Evolutionary conservation across 2,329 filamentous ascomycete genomes (phyloP).

Genomic region (Neofusicoccum sp.): DNA sequence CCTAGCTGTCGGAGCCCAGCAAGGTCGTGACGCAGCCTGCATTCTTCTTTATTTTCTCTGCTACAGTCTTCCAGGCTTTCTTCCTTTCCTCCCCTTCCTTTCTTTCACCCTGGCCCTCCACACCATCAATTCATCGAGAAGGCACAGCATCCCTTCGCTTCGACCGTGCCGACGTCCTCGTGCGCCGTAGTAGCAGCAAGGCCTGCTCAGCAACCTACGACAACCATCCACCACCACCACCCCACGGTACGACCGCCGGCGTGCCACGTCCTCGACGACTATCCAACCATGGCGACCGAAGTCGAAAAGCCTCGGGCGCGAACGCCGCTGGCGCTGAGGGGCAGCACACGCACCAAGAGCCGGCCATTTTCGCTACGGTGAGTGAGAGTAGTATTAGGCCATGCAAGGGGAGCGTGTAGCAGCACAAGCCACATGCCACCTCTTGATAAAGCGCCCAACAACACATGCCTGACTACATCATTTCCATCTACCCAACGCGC

Average conservation of each 20-base stretch:
- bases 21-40: constrained; percentile 5
- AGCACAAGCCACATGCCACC: background rate
- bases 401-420: constrained; percentile 13
- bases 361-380: constrained; percentile 22
- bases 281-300: constrained; percentile 12
- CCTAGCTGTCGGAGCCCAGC: background rate
- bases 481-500: background rate
- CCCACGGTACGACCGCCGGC: background rate
- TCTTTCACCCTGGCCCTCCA: background rate
- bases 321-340: constrained; percentile 11
- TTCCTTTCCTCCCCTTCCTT: background rate
- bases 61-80: background rate
- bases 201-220: background rate
- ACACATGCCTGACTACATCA: too few relatives aligned
- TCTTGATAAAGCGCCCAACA: background rate
- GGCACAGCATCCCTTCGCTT: background rate
- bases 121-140: background rate
- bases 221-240: background rate
- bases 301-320: constrained; percentile 11
- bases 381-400: background rate
- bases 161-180: background rate
- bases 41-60: constrained; percentile 1
- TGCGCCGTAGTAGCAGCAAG: background rate
- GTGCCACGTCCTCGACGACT: background rate
- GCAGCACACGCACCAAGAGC: constrained; percentile 7